Conservation (phyloP, 2,329 filamentous ascomycete species). For the Purpureocillium takamizusanense region DNA sequence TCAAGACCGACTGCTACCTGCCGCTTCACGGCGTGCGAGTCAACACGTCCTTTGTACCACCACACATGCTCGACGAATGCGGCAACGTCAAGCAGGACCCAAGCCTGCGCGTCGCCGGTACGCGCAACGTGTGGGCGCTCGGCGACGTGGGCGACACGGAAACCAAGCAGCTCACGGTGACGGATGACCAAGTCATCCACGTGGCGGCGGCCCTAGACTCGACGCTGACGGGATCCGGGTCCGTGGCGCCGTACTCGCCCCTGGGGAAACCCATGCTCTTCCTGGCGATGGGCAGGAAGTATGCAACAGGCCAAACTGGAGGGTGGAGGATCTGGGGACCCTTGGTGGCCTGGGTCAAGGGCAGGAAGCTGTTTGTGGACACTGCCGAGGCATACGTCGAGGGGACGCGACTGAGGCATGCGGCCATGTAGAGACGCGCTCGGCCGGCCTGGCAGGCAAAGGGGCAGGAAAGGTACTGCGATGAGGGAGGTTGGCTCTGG, state of each 20-base stretch:
- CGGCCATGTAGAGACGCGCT: slow-evolving; percentile 18
- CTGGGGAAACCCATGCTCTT: slow-evolving; percentile 18
- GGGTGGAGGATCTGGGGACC: slow-evolving; percentile 22
- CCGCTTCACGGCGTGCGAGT: slow-evolving; percentile 32
- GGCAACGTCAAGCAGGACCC: slow-evolving; percentile 24
- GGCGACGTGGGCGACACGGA: slow-evolving; percentile 33
- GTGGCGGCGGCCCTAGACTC: slow-evolving; percentile 20
- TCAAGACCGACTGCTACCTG: slow-evolving; percentile 29
- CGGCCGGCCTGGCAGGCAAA: no score
- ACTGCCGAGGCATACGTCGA: slow-evolving; percentile 18
- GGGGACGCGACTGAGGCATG: slow-evolving; percentile 18
- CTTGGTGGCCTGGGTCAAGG: slow-evolving; percentile 22
- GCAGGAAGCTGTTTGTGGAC: slow-evolving; percentile 21
- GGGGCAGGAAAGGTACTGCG: no score
- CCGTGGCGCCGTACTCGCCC: slow-evolving; percentile 10
- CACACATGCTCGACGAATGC: slow-evolving; percentile 17
- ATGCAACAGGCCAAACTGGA: slow-evolving; percentile 22
- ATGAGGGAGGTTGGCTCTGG: no score
- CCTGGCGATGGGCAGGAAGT: slow-evolving; percentile 15
- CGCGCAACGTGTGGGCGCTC: slow-evolving; percentile 30
- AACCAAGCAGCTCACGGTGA: slow-evolving; percentile 24
- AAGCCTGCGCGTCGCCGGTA: slow-evolving; percentile 19
- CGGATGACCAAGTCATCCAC: slow-evolving; percentile 22
- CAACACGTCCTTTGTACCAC: slow-evolving; percentile 32
- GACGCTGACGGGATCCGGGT: slow-evolving; percentile 9